Base-by-base conservation (phyloP, 352 stramenopile species). In the Halophytophthora batemanensis region DNA sequence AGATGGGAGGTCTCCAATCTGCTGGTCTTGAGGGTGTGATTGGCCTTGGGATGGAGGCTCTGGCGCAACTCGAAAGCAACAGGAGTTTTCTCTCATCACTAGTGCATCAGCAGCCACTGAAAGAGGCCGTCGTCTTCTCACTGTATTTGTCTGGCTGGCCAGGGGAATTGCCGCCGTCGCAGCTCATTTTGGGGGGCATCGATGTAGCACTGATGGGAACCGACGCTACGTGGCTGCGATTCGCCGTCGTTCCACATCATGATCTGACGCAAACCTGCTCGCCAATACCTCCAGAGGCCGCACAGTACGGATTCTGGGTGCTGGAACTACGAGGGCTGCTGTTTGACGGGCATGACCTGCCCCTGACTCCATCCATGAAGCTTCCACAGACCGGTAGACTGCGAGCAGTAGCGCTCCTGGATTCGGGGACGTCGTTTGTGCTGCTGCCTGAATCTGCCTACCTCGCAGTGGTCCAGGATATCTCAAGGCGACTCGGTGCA, bases 401-500 rank as follows among this genome's bases (percentile, higher is more conserved):
- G 6, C 21, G 48, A 2, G 23, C 41, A 23, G 23, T 44, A 3
- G 49, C 56, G 49, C 35, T 65, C 39, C 17, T 64, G 17, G 49
- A 69, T 41, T 69, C 55, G 1, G 50, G 60, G 8, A 53, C 55
- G 12, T 64, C 60, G 17, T 13, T 57, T 15, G 17, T 68, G 22
- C 45, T 68, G 14, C 21, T 69, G 6, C 45, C 60, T 41, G 38
- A 22, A 17, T 21, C 47, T 13, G 21, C 33, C 13, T 61, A 64
- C 34, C 22, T 56, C 42, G 44, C 12, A 17, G 15, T 58, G 21
- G 23, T 53, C 25, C 55, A 59, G n/a, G 31, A 22, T 3, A 49
- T 64, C 19, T 48, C 19, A 18, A 8, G 5, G 17, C 35, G 31
- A 14, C 53, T 64, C 34, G 48, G 49, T 8, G 45, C 18, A 17